These are phyloP conservation scores for Pseudocohnilembus persalinus DNA, from an alignment of 169 alveolate species.

Conservation along the genomic window DNA sequence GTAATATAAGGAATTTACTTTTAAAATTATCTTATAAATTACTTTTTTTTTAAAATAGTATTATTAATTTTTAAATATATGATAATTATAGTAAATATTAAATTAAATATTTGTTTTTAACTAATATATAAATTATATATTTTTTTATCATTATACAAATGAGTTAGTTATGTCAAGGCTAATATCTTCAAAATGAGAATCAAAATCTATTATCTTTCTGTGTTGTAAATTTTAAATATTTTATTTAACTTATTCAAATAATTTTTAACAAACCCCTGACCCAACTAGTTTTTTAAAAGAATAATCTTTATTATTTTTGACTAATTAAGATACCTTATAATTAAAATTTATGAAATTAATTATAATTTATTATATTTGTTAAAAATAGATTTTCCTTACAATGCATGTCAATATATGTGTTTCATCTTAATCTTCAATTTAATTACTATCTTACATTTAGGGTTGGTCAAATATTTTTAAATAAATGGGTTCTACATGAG, in stretches of 20 bases:
- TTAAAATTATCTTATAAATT: too few relatives aligned
- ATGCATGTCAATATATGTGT: background rate
- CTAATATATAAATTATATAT: too few relatives aligned
- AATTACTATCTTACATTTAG: too few relatives aligned
- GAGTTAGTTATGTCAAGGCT: slow-evolving; percentile 28
- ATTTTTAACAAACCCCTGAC: background rate
- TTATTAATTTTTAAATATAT: too few relatives aligned
- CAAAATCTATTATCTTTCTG: slow-evolving; percentile 44
- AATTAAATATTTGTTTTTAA: too few relatives aligned
- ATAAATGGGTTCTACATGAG: background rate
- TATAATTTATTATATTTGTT: background rate
- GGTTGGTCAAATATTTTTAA: background rate
- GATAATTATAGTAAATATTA: too few relatives aligned
- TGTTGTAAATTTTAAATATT: slow-evolving; percentile 12
- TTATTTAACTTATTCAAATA: slow-evolving; percentile 2
- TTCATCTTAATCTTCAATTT: background rate
- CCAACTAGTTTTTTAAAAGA: background rate
- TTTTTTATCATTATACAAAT: background rate
- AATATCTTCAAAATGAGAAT: slow-evolving; percentile 48
- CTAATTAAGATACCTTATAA: slow-evolving; percentile 7
- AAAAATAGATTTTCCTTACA: background rate
- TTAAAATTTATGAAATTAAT: background rate
- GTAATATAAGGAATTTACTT: too few relatives aligned
- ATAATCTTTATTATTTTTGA: slow-evolving; percentile 10
- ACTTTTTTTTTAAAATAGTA: too few relatives aligned